Percentiles rank a stretch among this genome's conserved stretches.
phyloP scores from a whole-genome alignment of 202 grass and related monocot genomes.

The Elaeis oleifera region DNA sequence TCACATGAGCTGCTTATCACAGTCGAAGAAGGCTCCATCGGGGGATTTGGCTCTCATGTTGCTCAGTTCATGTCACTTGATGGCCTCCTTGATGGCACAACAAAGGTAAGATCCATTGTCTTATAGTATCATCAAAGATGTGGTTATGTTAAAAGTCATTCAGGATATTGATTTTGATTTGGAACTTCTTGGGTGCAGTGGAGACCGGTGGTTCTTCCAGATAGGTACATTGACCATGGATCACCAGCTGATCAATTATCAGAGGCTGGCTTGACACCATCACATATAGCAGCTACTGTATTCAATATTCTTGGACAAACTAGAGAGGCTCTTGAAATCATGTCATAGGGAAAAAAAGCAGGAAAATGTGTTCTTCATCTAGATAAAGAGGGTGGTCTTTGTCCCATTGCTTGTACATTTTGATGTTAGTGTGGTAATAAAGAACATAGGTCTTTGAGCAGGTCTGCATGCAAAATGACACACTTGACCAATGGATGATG shows the following conservation, averaged over 20 bases:
- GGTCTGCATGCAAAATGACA: too few species aligned
- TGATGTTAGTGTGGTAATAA: too few species aligned
- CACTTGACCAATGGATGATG: too few species aligned
- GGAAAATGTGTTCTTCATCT: background rate
- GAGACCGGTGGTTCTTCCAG: slow-evolving; percentile 83
- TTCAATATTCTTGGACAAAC: slow-evolving; percentile 80
- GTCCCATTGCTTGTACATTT: too few species aligned
- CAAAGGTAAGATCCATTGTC: background rate
- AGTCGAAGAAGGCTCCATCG: background rate
- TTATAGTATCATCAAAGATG: too few species aligned
- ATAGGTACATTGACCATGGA: slow-evolving; percentile 86
- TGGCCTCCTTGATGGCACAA: slow-evolving; percentile 5
- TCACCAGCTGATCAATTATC: slow-evolving; percentile 72
- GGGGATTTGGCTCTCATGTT: slow-evolving; percentile 2
- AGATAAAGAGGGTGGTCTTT: too few species aligned
- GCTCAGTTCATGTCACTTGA: background rate
- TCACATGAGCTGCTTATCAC: background rate
- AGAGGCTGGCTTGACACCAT: slow-evolving; percentile 71
- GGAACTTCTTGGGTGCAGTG: slow-evolving; percentile 38
- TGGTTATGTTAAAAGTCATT: too few species aligned
- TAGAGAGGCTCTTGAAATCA: slow-evolving; percentile 82
- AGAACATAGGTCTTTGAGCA: too few species aligned
- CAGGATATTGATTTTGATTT: background rate
- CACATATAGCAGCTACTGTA: slow-evolving; percentile 79
- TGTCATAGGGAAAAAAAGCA: slow-evolving; percentile 22